Conservation (phyloP, 1,284 basidiomycete species). For the Retiboletus flavoniger region DNA sequence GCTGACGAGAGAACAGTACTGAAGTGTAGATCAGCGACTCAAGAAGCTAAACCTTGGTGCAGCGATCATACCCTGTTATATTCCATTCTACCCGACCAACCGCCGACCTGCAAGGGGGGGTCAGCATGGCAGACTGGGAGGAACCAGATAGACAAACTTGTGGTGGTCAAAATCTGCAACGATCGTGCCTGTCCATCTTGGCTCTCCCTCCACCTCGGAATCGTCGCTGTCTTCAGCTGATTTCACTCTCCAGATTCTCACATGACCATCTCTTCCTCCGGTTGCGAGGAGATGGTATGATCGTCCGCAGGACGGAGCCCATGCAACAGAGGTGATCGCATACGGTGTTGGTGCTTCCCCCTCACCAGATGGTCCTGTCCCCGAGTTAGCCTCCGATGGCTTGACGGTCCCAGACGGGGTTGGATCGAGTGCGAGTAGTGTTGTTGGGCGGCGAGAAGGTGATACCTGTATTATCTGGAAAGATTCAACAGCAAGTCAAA, state of each 20-base stretch:
- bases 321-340: conserved; percentile 78
- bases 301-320: conserved; percentile 89
- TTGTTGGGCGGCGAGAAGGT: conserved; percentile 50
- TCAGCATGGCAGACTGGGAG: conserved; percentile 11
- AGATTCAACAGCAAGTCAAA: conserved; percentile 1
- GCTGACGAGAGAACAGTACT: conserved; percentile 87
- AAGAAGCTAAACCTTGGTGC: background rate
- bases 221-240: conserved; percentile 49
- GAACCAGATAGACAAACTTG: conserved; percentile 43
- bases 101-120: conserved; percentile 45
- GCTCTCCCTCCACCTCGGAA: conserved; percentile 44
- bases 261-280: conserved; percentile 80
- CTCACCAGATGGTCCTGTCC: conserved; percentile 23
- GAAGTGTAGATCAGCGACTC: conserved; percentile 12
- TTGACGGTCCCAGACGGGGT: conserved; percentile 29
- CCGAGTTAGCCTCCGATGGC: conserved; percentile 22
- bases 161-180: conserved; percentile 88
- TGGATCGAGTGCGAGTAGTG: conserved; percentile 44
- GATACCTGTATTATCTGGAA: conserved; percentile 58
- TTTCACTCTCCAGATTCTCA: conserved; percentile 82
- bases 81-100: conserved; percentile 83
- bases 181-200: conserved; percentile 67
- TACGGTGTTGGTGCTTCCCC: conserved; percentile 44
- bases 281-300: conserved; percentile 91
- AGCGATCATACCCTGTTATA: conserved; percentile 69